phyloP scores from a whole-genome alignment of 1,139 yeast genomes.

The Yamadazyma blattariae region DNA sequence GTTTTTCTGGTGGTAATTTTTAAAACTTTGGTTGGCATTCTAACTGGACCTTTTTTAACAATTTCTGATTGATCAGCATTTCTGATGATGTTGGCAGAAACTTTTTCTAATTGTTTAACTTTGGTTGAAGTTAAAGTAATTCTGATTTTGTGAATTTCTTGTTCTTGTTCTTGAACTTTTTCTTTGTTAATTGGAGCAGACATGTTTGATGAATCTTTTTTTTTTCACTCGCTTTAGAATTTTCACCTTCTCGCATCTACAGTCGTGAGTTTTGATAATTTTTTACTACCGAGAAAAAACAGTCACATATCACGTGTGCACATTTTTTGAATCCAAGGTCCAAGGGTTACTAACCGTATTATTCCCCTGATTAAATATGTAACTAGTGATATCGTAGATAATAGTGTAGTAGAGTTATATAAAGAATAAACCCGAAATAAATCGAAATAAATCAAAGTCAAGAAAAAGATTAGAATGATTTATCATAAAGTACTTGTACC shows the following conservation, averaged over 20 bases:
- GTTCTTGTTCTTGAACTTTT: slow-evolving; percentile 73
- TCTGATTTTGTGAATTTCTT: slow-evolving; percentile 95
- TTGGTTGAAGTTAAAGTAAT: slow-evolving; percentile 98
- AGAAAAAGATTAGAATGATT: too few species aligned
- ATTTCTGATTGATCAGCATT: slow-evolving; percentile 83
- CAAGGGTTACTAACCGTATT: too few species aligned
- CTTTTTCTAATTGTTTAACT: slow-evolving; percentile 96
- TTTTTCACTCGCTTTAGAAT: slow-evolving; percentile 18
- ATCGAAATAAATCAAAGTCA: too few species aligned
- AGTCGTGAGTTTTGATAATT: slow-evolving; percentile 1
- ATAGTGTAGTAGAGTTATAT: too few species aligned
- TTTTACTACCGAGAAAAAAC: background rate
- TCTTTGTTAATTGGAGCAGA: slow-evolving; percentile 81
- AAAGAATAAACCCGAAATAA: too few species aligned
- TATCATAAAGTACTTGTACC: too few species aligned
- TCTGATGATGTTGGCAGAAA: slow-evolving; percentile 80
- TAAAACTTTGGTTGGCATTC: slow-evolving; percentile 99
- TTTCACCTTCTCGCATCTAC: background rate
- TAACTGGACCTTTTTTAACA: slow-evolving; percentile 97
- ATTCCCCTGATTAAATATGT: too few species aligned
- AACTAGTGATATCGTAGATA: too few species aligned
- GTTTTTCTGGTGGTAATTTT: slow-evolving; percentile 99
- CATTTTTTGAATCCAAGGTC: too few species aligned
- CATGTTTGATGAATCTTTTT: slow-evolving; percentile 49
- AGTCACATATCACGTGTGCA: slow-evolving; percentile 3